Base-by-base conservation (phyloP, 768 basidiomycete genomes). In the Kwoniella botswanensis region DNA sequence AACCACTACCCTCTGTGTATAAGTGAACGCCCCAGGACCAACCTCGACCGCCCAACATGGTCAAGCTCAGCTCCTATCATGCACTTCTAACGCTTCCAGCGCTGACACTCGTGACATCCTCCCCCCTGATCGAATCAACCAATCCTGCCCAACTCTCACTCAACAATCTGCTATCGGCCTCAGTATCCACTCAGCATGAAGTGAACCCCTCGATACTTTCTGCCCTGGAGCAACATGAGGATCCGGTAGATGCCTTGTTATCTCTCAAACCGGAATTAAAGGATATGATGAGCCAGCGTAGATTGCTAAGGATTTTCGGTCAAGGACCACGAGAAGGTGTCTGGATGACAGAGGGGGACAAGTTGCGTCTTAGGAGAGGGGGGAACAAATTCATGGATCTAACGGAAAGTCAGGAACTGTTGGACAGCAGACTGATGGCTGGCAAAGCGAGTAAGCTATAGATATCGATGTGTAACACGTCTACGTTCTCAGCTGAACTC, bases 261-360 rank as follows among this genome's bases (percentile, higher is more conserved):
- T 41, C 57, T 9, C 21, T 73, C 15, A 58, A 64, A 15, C 67
- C 76, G 11, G 76, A 70, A 24, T 24, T 67, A 18, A 57, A 42
- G 17, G 65, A 22, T 15, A 35, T 65, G 53, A 68, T 77, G 61
- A 58, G 57, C 6, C 71, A 77, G 61, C 50, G 55, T 29, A 42
- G 76, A 10, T 58, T 75, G 56, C 21, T 77, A 11, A 26, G 65
- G 65, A 55, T 75, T 21, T 59, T 63, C n/a, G 74, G 61, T 4
- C 11, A 64, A 12, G 67, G 52, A 5, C 52, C 60, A 35, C 18
- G n/a, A 17, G 67, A 71, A 44, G 61, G 43, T 5, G 35, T 53
- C 13, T 78, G 77, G 77, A 61, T 74, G 64, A 72, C 71, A 5
- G 77, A 78, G 44, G 74, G 74, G 1, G 77, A 78, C 44, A 78